Percentiles rank a stretch among this genome's conserved stretches.
These are phyloP conservation scores for Pichia sp. DNA, from an alignment of 1,139 yeast genomes.

Conservation along the genomic window DNA sequence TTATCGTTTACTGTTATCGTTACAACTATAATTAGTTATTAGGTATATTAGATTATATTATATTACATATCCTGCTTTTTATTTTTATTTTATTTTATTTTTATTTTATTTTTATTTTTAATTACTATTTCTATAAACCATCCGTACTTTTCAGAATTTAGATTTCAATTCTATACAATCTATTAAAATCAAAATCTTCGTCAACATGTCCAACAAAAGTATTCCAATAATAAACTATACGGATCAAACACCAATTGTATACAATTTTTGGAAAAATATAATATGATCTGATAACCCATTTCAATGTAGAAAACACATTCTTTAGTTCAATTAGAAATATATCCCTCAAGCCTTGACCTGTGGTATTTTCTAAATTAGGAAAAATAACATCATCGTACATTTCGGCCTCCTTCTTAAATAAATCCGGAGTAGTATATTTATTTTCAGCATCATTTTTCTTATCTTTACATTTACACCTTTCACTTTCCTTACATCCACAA, in stretches of 20 bases:
- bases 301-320: conserved; percentile 58
- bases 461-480: background rate
- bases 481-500: background rate
- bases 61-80: too few relatives aligned
- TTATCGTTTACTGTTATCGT: too few relatives aligned
- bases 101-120: background rate
- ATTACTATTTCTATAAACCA: background rate
- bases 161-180: conserved; percentile 22
- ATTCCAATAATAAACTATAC: conserved; percentile 63
- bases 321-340: conserved; percentile 49
- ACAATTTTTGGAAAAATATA: conserved; percentile 60
- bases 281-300: conserved; percentile 64
- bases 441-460: background rate
- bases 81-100: background rate
- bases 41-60: too few relatives aligned
- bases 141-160: background rate
- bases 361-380: conserved; percentile 12
- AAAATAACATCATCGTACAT: conserved; percentile 20
- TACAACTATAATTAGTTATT: too few relatives aligned
- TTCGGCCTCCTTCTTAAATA: conserved; percentile 11
- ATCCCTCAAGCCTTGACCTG: conserved; percentile 21
- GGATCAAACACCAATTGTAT: conserved; percentile 43
- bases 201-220: conserved; percentile 51
- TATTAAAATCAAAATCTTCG: conserved; percentile 27
- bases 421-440: conserved; percentile 12